These are phyloP conservation scores for Neurospora sp. DNA, from an alignment of 495 filamentous ascomycete species.

Conservation along the genomic window DNA sequence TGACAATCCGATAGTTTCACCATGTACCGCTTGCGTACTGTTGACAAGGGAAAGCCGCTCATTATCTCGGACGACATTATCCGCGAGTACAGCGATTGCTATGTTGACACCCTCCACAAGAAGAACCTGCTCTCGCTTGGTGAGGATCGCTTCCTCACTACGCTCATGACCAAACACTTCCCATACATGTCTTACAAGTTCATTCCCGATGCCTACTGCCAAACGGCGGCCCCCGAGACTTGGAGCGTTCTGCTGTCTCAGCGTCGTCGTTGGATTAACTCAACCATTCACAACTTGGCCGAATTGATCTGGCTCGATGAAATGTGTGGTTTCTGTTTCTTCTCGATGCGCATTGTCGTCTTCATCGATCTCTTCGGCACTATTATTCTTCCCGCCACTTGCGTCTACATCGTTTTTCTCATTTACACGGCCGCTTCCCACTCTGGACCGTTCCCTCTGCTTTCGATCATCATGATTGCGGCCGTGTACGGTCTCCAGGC, in stretches of 20 bases:
- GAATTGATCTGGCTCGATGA: constrained; percentile 82
- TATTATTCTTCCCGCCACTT: constrained; percentile 84
- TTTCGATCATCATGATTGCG: constrained; percentile 81
- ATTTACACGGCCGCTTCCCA: constrained; percentile 67
- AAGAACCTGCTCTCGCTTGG: constrained; percentile 94
- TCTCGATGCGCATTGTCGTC: constrained; percentile 97
- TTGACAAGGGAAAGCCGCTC: constrained; percentile 81
- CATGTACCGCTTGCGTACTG: constrained; percentile 95
- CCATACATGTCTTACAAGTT: constrained; percentile 95
- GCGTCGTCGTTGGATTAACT: constrained; percentile 97
- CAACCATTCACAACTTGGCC: constrained; percentile 88
- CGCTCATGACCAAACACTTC: constrained; percentile 96
- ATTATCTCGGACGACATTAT: constrained; percentile 86
- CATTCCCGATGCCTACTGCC: constrained; percentile 81
- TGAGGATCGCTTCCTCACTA: constrained; percentile 96
- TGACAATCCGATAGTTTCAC: constrained; percentile 62
- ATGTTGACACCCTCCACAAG: constrained; percentile 94
- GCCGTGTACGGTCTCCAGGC: constrained; percentile 93
- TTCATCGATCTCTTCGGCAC: constrained; percentile 93
- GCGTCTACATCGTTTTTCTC: constrained; percentile 80
- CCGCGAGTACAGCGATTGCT: constrained; percentile 74
- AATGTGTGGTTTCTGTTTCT: constrained; percentile 97
- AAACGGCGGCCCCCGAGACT: constrained; percentile 84
- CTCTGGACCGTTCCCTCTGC: constrained; percentile 68
- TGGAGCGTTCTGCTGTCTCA: constrained; percentile 92